Percentiles rank a stretch among this genome's conserved stretches.
Evolutionary conservation across 2,329 filamentous ascomycete genomes (phyloP).

Genomic region (Scortechinia acanthostroma): DNA sequence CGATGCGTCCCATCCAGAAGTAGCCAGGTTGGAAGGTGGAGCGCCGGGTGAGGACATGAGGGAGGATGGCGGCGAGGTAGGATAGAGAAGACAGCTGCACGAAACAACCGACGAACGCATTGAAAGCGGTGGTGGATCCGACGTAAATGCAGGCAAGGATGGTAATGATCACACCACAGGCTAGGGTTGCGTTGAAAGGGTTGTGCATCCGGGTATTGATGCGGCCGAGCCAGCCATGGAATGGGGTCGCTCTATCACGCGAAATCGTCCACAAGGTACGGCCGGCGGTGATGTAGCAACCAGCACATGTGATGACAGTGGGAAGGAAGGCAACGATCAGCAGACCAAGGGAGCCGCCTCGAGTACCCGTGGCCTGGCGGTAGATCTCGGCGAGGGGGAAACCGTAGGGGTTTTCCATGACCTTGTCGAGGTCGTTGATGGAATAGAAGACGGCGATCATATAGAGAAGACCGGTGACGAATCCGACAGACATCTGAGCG

Average conservation of each 20-base stretch:
- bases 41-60: conserved; percentile 37
- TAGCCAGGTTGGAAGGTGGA: conserved; percentile 41
- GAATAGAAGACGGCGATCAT: conserved; percentile 47
- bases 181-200: conserved; percentile 36
- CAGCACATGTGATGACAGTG: conserved; percentile 23
- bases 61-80: conserved; percentile 57
- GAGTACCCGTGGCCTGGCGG: conserved; percentile 43
- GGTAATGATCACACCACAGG: conserved; percentile 32
- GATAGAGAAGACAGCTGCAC: conserved; percentile 39
- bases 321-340: conserved; percentile 28
- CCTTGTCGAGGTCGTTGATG: conserved; percentile 42
- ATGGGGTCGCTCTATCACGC: conserved; percentile 26
- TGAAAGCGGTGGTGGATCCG: conserved; percentile 59
- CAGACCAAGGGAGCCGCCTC: conserved; percentile 39
- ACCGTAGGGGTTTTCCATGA: conserved; percentile 36
- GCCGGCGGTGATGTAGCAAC: conserved; percentile 26
- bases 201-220: conserved; percentile 19
- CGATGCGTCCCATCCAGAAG: conserved; percentile 42
- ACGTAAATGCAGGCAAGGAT: conserved; percentile 59
- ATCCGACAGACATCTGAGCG: conserved; percentile 39
- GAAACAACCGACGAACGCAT: conserved; percentile 50
- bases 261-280: conserved; percentile 30
- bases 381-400: conserved; percentile 66
- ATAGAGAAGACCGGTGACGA: conserved; percentile 42
- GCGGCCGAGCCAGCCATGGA: conserved; percentile 14